Base-by-base conservation (phyloP, 768 basidiomycete species). In the Boletus subparvulus region DNA sequence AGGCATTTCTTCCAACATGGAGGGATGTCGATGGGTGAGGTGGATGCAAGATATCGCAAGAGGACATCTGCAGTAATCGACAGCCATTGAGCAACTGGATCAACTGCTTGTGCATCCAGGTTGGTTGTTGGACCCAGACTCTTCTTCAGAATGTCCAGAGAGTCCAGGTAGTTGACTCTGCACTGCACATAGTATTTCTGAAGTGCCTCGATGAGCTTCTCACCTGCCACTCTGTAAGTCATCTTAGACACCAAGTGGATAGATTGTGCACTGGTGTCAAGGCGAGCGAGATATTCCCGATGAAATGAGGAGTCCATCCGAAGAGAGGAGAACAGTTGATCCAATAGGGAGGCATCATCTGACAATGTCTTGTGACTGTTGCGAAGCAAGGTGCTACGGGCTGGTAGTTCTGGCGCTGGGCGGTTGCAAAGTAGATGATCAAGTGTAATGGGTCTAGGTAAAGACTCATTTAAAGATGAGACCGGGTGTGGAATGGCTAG, bases 51-150 rank as follows among this genome's bases (percentile, higher is more conserved):
- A 24, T 12, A 42, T 24, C 21, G 41, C 6, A 42, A 42, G 41
- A 42, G 41, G 7, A 13, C 11, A 42, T 21, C 10, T 3, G 21
- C 21, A 2, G 41, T 24, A 24, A 21, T 14, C 2, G 6, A 21
- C 6, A 21, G 41, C 41, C 41, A 42, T 21, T 42, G 41, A 13
- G 21, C 41, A 13, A 13, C 24, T 42, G 2, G 41, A 21, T 42
- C 6, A 5, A 42, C 6, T 13, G 7, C 6, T 8, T 14, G 41
- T 24, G 7, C 41, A 80, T 51, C 11, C 11, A 11, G 11, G 24
- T 21, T 6, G 6, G 41, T 21, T 1, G 13, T 21, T 21, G 14
- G 12, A 12, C 19, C 41, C 5, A 42, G 11, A 6, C 41, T 42
- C 41, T 13, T 2, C 30, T 16, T 30, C 16, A 67, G 30, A 14